phyloP scores from a whole-genome alignment of 305 asterid genomes.

The Fraxinus latifolia region DNA sequence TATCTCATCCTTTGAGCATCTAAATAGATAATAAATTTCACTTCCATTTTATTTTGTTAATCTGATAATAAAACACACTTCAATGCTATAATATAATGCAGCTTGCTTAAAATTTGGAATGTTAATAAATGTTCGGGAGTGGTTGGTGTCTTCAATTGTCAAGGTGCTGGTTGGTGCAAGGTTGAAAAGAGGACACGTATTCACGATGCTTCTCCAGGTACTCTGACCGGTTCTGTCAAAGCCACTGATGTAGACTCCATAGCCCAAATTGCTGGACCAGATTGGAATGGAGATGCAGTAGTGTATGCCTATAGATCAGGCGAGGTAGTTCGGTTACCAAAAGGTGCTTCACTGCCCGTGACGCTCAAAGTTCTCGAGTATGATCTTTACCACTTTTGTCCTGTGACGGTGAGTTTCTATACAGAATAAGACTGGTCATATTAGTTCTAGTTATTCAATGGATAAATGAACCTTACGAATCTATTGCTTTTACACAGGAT shows the following conservation, averaged over 20 bases:
- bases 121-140: slow-evolving; percentile 46
- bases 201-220: slow-evolving; percentile 46
- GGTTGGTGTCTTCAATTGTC: slow-evolving; percentile 53
- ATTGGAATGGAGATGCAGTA: slow-evolving; percentile 43
- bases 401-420: slow-evolving; percentile 34
- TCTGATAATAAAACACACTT: not conserved
- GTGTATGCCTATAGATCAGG: slow-evolving; percentile 46
- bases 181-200: slow-evolving; percentile 42
- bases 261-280: slow-evolving; percentile 35
- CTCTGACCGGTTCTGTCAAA: slow-evolving; percentile 38
- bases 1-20: not conserved
- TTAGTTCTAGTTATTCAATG: not conserved
- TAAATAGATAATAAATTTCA: not conserved
- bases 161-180: slow-evolving; percentile 62
- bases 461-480: not conserved
- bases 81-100: slow-evolving; percentile 20
- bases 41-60: not conserved
- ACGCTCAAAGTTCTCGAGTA: slow-evolving; percentile 43
- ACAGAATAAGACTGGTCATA: not conserved
- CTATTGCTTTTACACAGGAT: slow-evolving; percentile 25
- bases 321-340: slow-evolving; percentile 34
- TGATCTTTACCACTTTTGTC: slow-evolving; percentile 50
- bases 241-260: slow-evolving; percentile 38
- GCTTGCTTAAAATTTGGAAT: slow-evolving; percentile 56
- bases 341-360: slow-evolving; percentile 46